These are phyloP conservation scores for Discostella stelligeroides DNA, from an alignment of 108 stramenopile genomes.

Conservation along the genomic window DNA sequence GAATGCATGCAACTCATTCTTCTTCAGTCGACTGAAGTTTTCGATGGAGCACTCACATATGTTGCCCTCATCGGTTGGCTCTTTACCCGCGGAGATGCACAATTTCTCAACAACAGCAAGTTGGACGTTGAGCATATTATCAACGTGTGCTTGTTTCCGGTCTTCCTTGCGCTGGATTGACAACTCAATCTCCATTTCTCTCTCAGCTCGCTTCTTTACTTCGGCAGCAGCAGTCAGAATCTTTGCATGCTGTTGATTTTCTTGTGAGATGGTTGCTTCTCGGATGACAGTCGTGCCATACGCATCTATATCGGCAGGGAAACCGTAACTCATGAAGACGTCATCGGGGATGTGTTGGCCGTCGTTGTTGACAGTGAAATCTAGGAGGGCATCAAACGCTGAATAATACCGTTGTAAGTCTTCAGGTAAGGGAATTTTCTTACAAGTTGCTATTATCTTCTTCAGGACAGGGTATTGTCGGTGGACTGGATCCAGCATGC, in stretches of 20 bases:
- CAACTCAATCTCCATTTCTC: background rate
- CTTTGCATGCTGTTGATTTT: conserved; percentile 10
- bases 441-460: background rate
- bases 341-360: conserved; percentile 1
- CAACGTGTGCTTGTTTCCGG: too few relatives aligned
- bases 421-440: background rate
- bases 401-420: background rate
- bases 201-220: background rate
- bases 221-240: background rate
- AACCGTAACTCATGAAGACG: conserved; percentile 2
- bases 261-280: background rate
- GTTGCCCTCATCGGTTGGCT: too few relatives aligned
- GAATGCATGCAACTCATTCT: too few relatives aligned
- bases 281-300: background rate
- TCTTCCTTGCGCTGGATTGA: too few relatives aligned
- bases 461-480: background rate
- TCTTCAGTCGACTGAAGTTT: too few relatives aligned
- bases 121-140: too few relatives aligned
- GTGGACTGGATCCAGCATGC: background rate
- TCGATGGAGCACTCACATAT: too few relatives aligned
- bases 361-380: conserved; percentile 2
- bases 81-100: too few relatives aligned
- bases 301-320: conserved; percentile 5
- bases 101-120: too few relatives aligned
- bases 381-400: background rate